Percentiles rank a stretch among this genome's conserved stretches.
Evolutionary conservation across 2,329 filamentous ascomycete species (phyloP).

Genomic region (Fusarium vanettenii): DNA sequence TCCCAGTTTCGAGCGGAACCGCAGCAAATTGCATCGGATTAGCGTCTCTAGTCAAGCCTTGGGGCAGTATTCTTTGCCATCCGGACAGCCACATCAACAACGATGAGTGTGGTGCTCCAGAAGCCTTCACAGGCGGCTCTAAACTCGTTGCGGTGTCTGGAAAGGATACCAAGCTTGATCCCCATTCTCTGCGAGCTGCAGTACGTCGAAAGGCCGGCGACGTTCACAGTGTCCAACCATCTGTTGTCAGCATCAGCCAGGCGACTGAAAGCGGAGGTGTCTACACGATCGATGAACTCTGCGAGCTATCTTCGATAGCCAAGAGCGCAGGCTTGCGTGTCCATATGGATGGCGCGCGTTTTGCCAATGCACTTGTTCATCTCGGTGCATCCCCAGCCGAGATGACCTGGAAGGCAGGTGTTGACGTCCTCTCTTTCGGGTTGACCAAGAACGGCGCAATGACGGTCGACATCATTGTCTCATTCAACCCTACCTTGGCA

Average conservation of each 20-base stretch:
- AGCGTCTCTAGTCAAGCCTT: not conserved
- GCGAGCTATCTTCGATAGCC: not conserved
- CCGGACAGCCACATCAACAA: not conserved
- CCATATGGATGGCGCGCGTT: not conserved
- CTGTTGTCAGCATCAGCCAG: not conserved
- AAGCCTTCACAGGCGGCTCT: not conserved
- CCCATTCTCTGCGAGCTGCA: not conserved
- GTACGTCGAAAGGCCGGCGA: not conserved
- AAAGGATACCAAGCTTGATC: not conserved
- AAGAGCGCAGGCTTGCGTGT: not conserved
- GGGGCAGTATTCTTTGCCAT: conserved; percentile 3
- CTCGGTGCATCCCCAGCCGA: not conserved
- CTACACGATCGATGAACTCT: not conserved
- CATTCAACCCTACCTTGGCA: not conserved
- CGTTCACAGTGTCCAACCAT: not conserved
- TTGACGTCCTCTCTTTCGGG: not conserved
- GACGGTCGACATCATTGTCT: not conserved
- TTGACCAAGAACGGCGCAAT: not conserved
- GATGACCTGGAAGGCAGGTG: not conserved
- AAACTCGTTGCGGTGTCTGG: not conserved
- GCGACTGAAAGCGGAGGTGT: conserved; percentile 1
- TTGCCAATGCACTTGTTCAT: not conserved
- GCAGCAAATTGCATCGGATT: not conserved
- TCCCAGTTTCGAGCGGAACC: conserved; percentile 2
- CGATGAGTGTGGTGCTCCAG: not conserved